A percentile compares a stretch with the other conserved stretches of the same genome.
These are phyloP conservation scores for Pseudogymnoascus sp. DNA, from an alignment of 2,329 filamentous ascomycete genomes.

Conservation along the genomic window DNA sequence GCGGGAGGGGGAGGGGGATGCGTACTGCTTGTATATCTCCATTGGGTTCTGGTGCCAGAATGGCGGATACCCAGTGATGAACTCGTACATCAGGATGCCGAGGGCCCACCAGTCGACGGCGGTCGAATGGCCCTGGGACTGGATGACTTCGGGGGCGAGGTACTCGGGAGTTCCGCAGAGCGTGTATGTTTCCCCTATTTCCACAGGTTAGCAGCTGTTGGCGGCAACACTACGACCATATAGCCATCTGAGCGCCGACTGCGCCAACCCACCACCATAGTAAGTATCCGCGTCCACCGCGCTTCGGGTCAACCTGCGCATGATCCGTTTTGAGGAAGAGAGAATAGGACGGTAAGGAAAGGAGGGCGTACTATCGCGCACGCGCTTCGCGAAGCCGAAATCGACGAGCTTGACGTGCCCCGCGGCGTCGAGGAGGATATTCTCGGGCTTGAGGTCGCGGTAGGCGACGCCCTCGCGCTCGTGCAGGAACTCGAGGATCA, in stretches of 20 bases:
- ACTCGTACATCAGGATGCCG: constrained; percentile 77
- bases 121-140: constrained; percentile 67
- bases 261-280: constrained; percentile 7
- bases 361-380: constrained; percentile 46
- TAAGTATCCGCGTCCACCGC: constrained; percentile 2
- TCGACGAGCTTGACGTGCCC: constrained; percentile 78
- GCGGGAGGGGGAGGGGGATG: constrained; percentile 13
- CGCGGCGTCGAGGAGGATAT: constrained; percentile 67
- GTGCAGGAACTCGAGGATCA: constrained; percentile 74
- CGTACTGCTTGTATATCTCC: constrained; percentile 74
- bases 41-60: constrained; percentile 85
- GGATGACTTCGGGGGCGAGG: constrained; percentile 75
- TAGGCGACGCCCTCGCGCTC: constrained; percentile 73
- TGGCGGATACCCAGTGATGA: constrained; percentile 74
- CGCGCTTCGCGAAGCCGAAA: constrained; percentile 76
- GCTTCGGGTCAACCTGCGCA: constrained; percentile 6
- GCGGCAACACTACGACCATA: neutral
- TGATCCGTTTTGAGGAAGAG: neutral
- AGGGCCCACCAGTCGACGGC: constrained; percentile 86
- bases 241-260: neutral
- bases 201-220: neutral
- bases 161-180: constrained; percentile 80
- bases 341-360: constrained; percentile 10
- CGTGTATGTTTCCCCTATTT: constrained; percentile 64
- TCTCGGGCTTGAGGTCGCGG: constrained; percentile 75